Base-by-base conservation (phyloP, 805 yeast genomes). In the Kuraishia ogatae region DNA sequence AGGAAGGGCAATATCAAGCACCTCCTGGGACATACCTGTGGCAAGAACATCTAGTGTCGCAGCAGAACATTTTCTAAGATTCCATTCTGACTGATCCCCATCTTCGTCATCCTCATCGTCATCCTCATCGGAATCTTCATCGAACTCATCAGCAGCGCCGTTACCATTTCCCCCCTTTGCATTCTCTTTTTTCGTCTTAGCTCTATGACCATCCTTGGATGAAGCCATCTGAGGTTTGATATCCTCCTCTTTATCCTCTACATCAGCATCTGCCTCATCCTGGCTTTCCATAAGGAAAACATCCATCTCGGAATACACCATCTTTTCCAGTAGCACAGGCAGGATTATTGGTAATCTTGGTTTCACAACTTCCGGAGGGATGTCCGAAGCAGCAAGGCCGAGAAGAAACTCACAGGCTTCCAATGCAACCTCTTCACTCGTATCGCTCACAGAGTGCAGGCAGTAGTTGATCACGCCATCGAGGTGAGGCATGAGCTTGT, bases 351-450 rank as follows among this genome's bases (percentile, higher is more conserved):
- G 73, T 50, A 94, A 73, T 60, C 81, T 81, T 1, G 87, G 84
- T 55, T 71, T 70, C 55, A 90, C 75, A 2, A 81, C 66, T 22
- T 78, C 77, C n/a, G 70, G 74, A 8, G 89, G 84, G 2, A 83
- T 72, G 29, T 76, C 77, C 39, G 82, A 76, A 2, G 90, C 85
- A 0, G 92, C 81, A 54, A 93, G 75, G 1, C 88, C 83, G 50
- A 93, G 78, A 57, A 94, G 72, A 62, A 94, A 91, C 71, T 94
- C 98, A 67, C 97, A 90, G 2, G 96, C 97, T 66, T 92, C 97
- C 55, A 92, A 74, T 0, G 96, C 86, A 35, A 90, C 96, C 54
- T 79, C 84, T 60, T 87, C 92, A 58, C 85, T 84, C 24, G 56
- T 59, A 57, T 78, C 80, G 55, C 79, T 78, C 72, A 93, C 82